Evolutionary conservation across 345 rosid genomes (phyloP).

Genomic region (Capsella bursapastoris): DNA sequence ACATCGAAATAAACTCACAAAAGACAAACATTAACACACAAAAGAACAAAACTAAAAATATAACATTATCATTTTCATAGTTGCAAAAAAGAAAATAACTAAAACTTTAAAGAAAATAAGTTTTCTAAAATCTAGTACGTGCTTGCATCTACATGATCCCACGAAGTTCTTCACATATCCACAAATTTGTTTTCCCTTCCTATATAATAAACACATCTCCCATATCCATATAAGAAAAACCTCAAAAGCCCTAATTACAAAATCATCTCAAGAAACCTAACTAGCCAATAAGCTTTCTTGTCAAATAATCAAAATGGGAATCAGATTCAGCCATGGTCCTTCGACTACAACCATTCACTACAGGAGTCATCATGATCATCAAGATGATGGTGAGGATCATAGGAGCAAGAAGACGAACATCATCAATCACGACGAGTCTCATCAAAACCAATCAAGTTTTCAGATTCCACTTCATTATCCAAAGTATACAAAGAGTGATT

Average conservation of each 20-base stretch:
- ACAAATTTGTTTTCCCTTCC: background rate
- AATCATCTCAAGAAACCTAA: background rate
- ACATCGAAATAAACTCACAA: background rate
- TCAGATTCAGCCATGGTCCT: constrained; percentile 19
- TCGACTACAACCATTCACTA: constrained; percentile 5
- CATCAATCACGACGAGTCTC: background rate
- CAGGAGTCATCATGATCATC: constrained; percentile 14
- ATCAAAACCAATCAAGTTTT: constrained; percentile 35
- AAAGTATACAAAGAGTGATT: constrained; percentile 55
- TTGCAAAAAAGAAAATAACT: background rate
- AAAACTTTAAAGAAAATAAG: background rate
- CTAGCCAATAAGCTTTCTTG: background rate
- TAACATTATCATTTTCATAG: background rate
- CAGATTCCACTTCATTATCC: constrained; percentile 71
- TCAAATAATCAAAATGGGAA: constrained; percentile 30
- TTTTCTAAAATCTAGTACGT: constrained; percentile 29
- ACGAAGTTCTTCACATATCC: constrained; percentile 29
- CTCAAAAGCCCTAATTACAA: constrained; percentile 1
- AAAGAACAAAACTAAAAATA: constrained; percentile 19
- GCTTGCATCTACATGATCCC: constrained; percentile 38
- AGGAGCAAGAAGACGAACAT: constrained; percentile 6
- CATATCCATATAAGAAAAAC: constrained; percentile 23
- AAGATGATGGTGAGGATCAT: constrained; percentile 19
- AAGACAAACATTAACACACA: constrained; percentile 8
- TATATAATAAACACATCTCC: constrained; percentile 36